These are phyloP conservation scores for Russula sp. DNA, from an alignment of 768 basidiomycete species.

Conservation along the genomic window DNA sequence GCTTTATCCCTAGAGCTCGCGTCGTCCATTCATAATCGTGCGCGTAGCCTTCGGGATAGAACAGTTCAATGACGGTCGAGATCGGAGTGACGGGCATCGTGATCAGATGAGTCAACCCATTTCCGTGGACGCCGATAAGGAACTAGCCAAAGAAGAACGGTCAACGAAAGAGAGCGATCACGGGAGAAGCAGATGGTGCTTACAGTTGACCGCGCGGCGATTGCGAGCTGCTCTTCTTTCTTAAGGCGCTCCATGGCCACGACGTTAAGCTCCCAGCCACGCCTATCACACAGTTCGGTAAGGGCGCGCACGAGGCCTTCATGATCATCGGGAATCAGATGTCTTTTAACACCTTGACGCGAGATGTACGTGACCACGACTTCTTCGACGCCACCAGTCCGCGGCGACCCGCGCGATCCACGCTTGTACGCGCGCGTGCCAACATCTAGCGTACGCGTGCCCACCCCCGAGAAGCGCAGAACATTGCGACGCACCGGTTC, in stretches of 20 bases:
- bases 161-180: background rate
- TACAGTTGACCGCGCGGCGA: slow-evolving; percentile 65
- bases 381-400: slow-evolving; percentile 27
- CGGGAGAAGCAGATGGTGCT: slow-evolving; percentile 22
- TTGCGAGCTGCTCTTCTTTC: slow-evolving; percentile 67
- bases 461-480: slow-evolving; percentile 57
- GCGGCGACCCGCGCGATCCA: background rate
- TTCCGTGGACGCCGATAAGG: slow-evolving; percentile 37
- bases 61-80: slow-evolving; percentile 82
- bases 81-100: slow-evolving; percentile 70
- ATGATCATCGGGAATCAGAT: slow-evolving; percentile 51
- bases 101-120: slow-evolving; percentile 78
- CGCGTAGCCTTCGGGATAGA: slow-evolving; percentile 74
- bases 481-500: slow-evolving; percentile 60
- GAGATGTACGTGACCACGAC: slow-evolving; percentile 69
- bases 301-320: slow-evolving; percentile 44
- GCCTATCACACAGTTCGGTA: slow-evolving; percentile 38
- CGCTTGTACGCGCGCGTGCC: slow-evolving; percentile 21
- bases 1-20: slow-evolving; percentile 60
- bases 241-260: slow-evolving; percentile 57
- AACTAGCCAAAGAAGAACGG: background rate
- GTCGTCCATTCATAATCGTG: slow-evolving; percentile 86
- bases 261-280: slow-evolving; percentile 53
- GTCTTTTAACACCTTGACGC: slow-evolving; percentile 52
- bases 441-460: slow-evolving; percentile 29